These are phyloP conservation scores for Scheffersomyces quercinus DNA, from an alignment of 1,139 yeast species.

Conservation along the genomic window DNA sequence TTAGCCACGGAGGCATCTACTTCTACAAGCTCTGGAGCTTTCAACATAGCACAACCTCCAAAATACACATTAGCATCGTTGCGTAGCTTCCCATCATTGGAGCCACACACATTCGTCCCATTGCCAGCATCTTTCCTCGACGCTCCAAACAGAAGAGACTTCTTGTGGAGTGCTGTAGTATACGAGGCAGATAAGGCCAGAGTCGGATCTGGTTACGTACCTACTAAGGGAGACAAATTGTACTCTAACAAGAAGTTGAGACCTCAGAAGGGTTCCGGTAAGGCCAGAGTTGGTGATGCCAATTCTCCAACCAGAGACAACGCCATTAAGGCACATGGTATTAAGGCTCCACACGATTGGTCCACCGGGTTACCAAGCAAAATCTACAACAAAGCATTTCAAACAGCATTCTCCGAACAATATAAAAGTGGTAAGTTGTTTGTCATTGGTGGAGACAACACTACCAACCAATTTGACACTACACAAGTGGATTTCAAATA, in stretches of 20 bases:
- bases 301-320: conserved; percentile 90
- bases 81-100: conserved; percentile 84
- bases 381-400: conserved; percentile 72
- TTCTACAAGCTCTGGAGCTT: conserved; percentile 9
- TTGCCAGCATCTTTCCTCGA: conserved; percentile 69
- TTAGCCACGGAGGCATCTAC: conserved; percentile 32
- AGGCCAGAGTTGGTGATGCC: conserved; percentile 94
- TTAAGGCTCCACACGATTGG: conserved; percentile 88
- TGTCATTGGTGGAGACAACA: conserved; percentile 60
- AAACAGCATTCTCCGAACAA: conserved; percentile 78
- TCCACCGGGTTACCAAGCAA: conserved; percentile 78
- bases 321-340: conserved; percentile 89
- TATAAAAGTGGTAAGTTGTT: conserved; percentile 73
- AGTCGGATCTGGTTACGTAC: conserved; percentile 86
- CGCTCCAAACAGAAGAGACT: conserved; percentile 81
- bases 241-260: conserved; percentile 80
- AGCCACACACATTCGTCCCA: conserved; percentile 77
- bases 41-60: conserved; percentile 54
- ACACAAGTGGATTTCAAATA: conserved; percentile 48
- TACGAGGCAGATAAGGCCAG: conserved; percentile 88
- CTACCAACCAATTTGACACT: conserved; percentile 16
- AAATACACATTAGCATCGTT: conserved; percentile 77
- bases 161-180: conserved; percentile 91
- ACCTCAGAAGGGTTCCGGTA: conserved; percentile 93
- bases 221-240: conserved; percentile 84